These are phyloP conservation scores for Ceratocystis albifundus DNA, from an alignment of 2,329 filamentous ascomycete species.

Conservation along the genomic window DNA sequence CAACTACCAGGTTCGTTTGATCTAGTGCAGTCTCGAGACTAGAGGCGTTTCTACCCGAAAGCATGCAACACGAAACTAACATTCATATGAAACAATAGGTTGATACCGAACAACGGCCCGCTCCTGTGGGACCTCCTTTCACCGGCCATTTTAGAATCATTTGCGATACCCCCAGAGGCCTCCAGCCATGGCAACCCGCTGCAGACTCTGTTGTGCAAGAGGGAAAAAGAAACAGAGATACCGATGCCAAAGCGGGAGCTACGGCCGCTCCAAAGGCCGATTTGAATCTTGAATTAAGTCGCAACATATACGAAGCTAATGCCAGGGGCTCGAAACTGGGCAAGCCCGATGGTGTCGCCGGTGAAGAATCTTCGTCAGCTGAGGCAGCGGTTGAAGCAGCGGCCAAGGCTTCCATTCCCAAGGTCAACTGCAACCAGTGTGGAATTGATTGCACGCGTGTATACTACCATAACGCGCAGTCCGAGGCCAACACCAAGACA, in stretches of 20 bases:
- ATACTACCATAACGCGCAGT: slow-evolving; percentile 48
- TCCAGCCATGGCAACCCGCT: slow-evolving; percentile 90
- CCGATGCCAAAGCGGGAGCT: slow-evolving; percentile 60
- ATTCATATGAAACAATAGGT: slow-evolving; percentile 47
- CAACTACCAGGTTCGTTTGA: slow-evolving; percentile 73
- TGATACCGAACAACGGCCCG: slow-evolving; percentile 87
- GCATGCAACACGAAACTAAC: not conserved
- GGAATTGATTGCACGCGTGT: slow-evolving; percentile 71
- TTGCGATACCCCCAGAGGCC: slow-evolving; percentile 84
- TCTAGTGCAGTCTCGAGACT: not conserved
- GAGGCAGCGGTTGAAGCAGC: slow-evolving; percentile 57
- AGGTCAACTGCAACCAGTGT: slow-evolving; percentile 80
- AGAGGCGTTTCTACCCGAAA: not conserved
- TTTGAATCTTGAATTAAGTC: slow-evolving; percentile 80
- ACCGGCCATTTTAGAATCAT: slow-evolving; percentile 96
- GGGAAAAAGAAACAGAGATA: slow-evolving; percentile 51
- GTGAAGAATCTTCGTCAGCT: slow-evolving; percentile 53
- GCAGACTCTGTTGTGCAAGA: slow-evolving; percentile 58
- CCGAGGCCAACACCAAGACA: slow-evolving; percentile 49
- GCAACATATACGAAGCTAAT: slow-evolving; percentile 89
- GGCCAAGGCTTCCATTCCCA: slow-evolving; percentile 52
- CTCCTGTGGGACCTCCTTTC: slow-evolving; percentile 89
- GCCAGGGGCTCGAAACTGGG: slow-evolving; percentile 64
- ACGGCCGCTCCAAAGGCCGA: slow-evolving; percentile 61
- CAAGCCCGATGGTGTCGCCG: slow-evolving; percentile 58